phyloP scores from a whole-genome alignment of 208 protist species.

The Trypanosomatidae sp. region DNA sequence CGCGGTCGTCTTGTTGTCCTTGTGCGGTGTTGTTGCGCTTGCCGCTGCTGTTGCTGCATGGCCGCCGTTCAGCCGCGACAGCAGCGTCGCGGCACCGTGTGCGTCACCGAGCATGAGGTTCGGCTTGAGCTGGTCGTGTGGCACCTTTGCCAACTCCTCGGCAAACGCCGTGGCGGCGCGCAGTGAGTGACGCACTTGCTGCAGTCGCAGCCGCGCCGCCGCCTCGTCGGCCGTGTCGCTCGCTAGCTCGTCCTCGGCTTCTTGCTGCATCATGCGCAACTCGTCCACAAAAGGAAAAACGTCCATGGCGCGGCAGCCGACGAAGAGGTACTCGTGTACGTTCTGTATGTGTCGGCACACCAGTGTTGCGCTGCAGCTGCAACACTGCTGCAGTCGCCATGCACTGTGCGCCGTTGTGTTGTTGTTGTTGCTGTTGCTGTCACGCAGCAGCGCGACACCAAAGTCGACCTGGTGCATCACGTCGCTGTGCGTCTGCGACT shows the following conservation, averaged over 20 bases:
- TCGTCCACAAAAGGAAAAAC: conserved; percentile 65
- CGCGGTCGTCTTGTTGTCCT: not conserved
- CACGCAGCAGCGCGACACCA: conserved; percentile 25
- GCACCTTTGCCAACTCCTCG: conserved; percentile 43
- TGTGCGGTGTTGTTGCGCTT: not conserved
- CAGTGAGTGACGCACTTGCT: conserved; percentile 23
- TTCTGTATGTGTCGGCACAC: conserved; percentile 84
- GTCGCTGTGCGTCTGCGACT: conserved; percentile 58
- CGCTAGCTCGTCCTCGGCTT: conserved; percentile 26
- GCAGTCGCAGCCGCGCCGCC: conserved; percentile 13
- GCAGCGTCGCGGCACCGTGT: conserved; percentile 10
- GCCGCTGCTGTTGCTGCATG: not conserved
- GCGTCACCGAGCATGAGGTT: conserved; percentile 58
- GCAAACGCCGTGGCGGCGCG: conserved; percentile 60
- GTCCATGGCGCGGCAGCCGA: conserved; percentile 50
- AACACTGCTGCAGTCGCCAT: conserved; percentile 63
- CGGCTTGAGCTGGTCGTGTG: conserved; percentile 30
- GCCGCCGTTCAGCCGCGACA: not conserved
- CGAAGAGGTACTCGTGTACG: conserved; percentile 76
- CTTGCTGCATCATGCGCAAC: conserved; percentile 37
- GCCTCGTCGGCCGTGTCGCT: conserved; percentile 12
- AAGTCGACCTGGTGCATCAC: conserved; percentile 60
- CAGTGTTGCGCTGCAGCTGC: conserved; percentile 43
- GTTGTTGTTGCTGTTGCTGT: too few species aligned
- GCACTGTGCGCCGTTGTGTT: too few species aligned